phyloP scores from a whole-genome alignment of 1,284 basidiomycete species.

The Trichosporon inkin region DNA sequence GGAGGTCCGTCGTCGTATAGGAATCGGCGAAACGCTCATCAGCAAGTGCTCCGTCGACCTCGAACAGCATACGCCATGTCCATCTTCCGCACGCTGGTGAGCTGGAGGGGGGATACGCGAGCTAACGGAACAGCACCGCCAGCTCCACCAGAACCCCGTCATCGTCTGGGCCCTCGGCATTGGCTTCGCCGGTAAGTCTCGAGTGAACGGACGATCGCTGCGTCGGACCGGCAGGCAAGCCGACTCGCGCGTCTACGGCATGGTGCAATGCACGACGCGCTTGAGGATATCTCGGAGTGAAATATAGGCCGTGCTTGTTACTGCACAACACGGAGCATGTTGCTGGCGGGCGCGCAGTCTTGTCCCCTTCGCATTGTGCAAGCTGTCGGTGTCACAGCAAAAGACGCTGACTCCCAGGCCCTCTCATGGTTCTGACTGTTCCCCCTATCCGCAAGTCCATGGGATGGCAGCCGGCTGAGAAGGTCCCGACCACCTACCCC shows the following conservation, averaged over 20 bases:
- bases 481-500: conserved; percentile 78
- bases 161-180: conserved; percentile 82
- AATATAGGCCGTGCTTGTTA: too few relatives aligned
- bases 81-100: conserved; percentile 33
- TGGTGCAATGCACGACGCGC: too few relatives aligned
- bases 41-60: conserved; percentile 10
- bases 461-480: conserved; percentile 70
- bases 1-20: neutral
- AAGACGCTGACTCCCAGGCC: conserved; percentile 55
- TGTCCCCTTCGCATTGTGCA: too few relatives aligned
- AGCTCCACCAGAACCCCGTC: conserved; percentile 87
- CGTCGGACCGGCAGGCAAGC: neutral
- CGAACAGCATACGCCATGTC: conserved; percentile 25
- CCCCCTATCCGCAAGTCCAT: conserved; percentile 70
- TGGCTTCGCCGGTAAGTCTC: conserved; percentile 54
- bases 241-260: neutral
- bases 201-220: neutral
- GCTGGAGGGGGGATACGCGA: neutral
- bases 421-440: conserved; percentile 67
- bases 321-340: too few relatives aligned
- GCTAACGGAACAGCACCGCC: conserved; percentile 58
- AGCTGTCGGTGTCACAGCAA: too few relatives aligned
- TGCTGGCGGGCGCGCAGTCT: too few relatives aligned
- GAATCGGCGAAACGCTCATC: conserved; percentile 1
- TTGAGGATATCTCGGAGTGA: too few relatives aligned